Evolutionary conservation across 1,284 basidiomycete species (phyloP).

Genomic region (Trametes polyzona): DNA sequence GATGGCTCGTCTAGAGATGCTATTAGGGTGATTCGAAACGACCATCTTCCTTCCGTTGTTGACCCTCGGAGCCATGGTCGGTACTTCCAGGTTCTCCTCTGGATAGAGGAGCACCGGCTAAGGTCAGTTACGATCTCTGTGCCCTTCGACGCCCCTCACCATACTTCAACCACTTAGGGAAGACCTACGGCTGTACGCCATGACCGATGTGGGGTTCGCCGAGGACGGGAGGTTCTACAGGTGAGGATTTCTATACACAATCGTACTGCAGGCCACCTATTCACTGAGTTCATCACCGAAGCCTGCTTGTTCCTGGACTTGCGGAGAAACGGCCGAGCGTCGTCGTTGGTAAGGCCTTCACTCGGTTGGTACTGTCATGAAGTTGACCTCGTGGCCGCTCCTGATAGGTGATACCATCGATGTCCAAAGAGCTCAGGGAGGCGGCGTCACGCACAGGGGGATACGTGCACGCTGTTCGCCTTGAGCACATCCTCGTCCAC

Average conservation of each 20-base stretch:
- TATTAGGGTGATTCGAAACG: slow-evolving; percentile 12
- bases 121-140: slow-evolving; percentile 44
- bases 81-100: slow-evolving; percentile 55
- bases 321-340: slow-evolving; percentile 68
- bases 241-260: too few species aligned
- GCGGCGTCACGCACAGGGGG: slow-evolving; percentile 60
- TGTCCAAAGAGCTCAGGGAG: slow-evolving; percentile 49
- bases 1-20: slow-evolving; percentile 14
- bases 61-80: slow-evolving; percentile 46
- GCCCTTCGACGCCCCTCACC: too few species aligned
- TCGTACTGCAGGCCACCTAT: too few species aligned
- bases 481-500: slow-evolving; percentile 53
- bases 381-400: too few species aligned
- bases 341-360: background rate
- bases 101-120: slow-evolving; percentile 62
- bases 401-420: slow-evolving; percentile 55
- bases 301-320: slow-evolving; percentile 60
- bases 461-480: slow-evolving; percentile 56
- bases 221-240: too few species aligned
- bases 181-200: background rate
- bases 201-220: background rate
- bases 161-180: background rate
- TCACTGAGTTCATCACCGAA: slow-evolving; percentile 36
- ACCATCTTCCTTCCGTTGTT: slow-evolving; percentile 46
- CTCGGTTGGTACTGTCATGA: too few species aligned